Base-by-base conservation (phyloP, 2,329 filamentous ascomycete genomes). In the Onygenales sp. region DNA sequence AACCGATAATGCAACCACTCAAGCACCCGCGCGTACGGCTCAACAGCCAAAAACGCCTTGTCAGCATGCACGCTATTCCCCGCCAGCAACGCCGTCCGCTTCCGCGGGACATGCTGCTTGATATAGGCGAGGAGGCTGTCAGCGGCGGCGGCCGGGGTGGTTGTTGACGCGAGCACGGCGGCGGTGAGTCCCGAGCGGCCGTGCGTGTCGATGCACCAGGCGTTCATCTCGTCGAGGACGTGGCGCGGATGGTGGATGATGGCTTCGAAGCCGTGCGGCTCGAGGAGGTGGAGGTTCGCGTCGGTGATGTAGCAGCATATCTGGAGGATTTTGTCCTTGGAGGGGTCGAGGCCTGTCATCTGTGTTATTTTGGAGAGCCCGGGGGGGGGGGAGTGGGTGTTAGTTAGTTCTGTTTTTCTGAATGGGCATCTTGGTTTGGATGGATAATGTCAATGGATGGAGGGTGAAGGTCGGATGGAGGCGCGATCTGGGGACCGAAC, bases 61-160 rank as follows among this genome's bases (percentile, higher is more conserved):
- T 98, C 93, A 3, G 87, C 88, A 66, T 98, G 92, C 31, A 98
- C 88, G 54, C 86, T 93, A 71, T 95, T 98, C 2, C 93, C 93
- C 0, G 93, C 91, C 42, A 98, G 76, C 54, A 97, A 70, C 0
- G 83, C 92, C 36, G 71, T 80, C 47, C 83, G 77, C 7, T 77
- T 74, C 55, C 84, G 73, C 0, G 89, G 87, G 5, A 93, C 79
- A 64, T 84, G 78, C 56, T 75, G 77, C 61, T 84, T 79, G 61
- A 98, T 85, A 70, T 97, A 97, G 21, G 77, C 76, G 37, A 96
- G 79, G 37, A 98, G 77, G 11, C 77, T 80, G 6, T 79, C 73
- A 6, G 91, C 86, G 0, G 91, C 92, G 64, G 83, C 72, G 56
- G 85, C 78, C 1, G 88, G 78, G 2, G 85, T 89, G 2, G 82